These are phyloP conservation scores for Ganoderma sinense DNA, from an alignment of 1,284 basidiomycete genomes.

Conservation along the genomic window DNA sequence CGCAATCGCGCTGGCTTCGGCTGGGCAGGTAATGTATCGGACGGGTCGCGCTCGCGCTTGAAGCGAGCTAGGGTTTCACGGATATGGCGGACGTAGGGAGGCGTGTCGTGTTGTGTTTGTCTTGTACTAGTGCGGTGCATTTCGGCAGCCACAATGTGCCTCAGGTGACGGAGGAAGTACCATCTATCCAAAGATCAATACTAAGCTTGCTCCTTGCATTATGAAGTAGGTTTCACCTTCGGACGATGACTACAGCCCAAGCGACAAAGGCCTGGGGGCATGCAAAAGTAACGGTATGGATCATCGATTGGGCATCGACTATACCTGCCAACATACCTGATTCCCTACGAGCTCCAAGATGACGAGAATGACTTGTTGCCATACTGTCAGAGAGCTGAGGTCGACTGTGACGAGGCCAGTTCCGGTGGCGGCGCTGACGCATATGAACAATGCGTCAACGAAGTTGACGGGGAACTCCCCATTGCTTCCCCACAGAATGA, in stretches of 20 bases:
- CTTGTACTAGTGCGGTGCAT: conserved; percentile 26
- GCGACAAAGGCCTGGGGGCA: conserved; percentile 40
- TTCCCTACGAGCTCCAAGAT: conserved; percentile 72
- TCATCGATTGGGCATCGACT: background rate
- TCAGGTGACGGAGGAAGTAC: conserved; percentile 78
- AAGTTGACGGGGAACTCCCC: conserved; percentile 66
- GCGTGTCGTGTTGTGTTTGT: background rate
- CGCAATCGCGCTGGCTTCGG: conserved; percentile 34
- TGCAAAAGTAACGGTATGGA: no score
- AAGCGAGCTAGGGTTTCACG: conserved; percentile 21
- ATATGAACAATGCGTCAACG: conserved; percentile 77
- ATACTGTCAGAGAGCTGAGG: conserved; percentile 72
- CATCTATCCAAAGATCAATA: conserved; percentile 48
- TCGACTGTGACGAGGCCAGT: conserved; percentile 80
- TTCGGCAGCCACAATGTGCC: conserved; percentile 67
- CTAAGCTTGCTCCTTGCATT: background rate
- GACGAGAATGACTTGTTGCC: conserved; percentile 79
- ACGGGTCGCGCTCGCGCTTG: conserved; percentile 10
- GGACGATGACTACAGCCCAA: conserved; percentile 42
- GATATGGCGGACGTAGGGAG: conserved; percentile 22
- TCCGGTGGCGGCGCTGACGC: conserved; percentile 80
- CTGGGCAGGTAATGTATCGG: background rate
- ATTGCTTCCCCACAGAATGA: conserved; percentile 70
- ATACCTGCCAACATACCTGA: conserved; percentile 49
- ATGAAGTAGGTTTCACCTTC: conserved; percentile 33